Evolutionary conservation across 768 basidiomycete species (phyloP).

Genomic region (Ramaria sp.): DNA sequence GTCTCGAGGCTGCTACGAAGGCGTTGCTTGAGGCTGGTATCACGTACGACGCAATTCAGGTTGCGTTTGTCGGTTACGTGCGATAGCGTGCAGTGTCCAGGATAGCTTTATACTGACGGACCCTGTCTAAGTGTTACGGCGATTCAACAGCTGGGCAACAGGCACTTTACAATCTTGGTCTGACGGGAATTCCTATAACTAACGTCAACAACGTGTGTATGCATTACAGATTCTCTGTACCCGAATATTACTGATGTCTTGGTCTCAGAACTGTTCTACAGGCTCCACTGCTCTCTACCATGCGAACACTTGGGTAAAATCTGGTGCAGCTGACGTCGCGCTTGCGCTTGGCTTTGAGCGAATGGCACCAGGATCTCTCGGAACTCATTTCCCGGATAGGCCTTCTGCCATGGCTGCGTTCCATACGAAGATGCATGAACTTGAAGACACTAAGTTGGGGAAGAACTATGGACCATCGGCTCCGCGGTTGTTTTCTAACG

Average conservation of each 20-base stretch:
- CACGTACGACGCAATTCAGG: constrained; percentile 66
- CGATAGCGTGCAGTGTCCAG: not conserved
- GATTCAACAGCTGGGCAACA: constrained; percentile 72
- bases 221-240: constrained; percentile 7
- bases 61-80: constrained; percentile 61
- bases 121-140: constrained; percentile 41
- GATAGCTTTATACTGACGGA: not conserved
- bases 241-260: not conserved
- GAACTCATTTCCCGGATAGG: constrained; percentile 49
- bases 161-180: constrained; percentile 71
- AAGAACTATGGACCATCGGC: constrained; percentile 59
- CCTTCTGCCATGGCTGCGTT: constrained; percentile 38
- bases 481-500: constrained; percentile 68
- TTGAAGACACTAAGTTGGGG: constrained; percentile 38
- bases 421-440: constrained; percentile 28
- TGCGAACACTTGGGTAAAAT: constrained; percentile 60
- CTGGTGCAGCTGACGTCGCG: constrained; percentile 59
- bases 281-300: constrained; percentile 70
- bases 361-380: constrained; percentile 66
- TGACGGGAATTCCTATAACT: constrained; percentile 74
- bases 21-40: constrained; percentile 84
- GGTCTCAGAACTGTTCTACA: constrained; percentile 54
- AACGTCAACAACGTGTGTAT: constrained; percentile 61
- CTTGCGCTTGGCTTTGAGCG: constrained; percentile 82
- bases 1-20: constrained; percentile 78